These are phyloP conservation scores for Blastobotrys buckinghamii DNA, from an alignment of 1,139 yeast genomes.

Conservation along the genomic window DNA sequence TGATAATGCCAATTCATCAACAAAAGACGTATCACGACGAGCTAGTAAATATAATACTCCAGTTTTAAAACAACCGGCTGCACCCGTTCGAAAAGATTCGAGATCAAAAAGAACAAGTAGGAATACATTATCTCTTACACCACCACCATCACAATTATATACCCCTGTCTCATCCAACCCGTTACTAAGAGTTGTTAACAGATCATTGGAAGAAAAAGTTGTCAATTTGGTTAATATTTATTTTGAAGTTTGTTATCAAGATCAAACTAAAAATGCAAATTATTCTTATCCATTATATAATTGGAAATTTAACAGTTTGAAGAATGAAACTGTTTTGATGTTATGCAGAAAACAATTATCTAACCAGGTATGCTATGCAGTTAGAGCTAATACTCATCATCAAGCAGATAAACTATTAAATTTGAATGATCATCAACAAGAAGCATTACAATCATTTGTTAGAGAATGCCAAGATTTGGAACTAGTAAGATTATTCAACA, in stretches of 20 bases:
- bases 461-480: neutral
- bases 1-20: no score
- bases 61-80: no score
- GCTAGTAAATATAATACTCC: no score
- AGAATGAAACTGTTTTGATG: neutral
- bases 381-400: neutral
- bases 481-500: neutral
- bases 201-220: neutral
- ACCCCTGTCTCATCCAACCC: neutral
- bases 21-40: no score
- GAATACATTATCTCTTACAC: no score
- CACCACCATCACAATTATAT: neutral
- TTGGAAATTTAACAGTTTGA: neutral
- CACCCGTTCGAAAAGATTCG: no score
- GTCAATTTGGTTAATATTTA: neutral
- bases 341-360: neutral
- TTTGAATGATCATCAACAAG: neutral
- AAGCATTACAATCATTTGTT: neutral
- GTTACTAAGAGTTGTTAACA: neutral
- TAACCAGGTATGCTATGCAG: neutral
- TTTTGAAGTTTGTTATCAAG: neutral
- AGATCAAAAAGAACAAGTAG: no score
- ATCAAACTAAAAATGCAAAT: neutral
- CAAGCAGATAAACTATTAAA: neutral
- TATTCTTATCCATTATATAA: neutral